These are phyloP conservation scores for Quercus parvula DNA, from an alignment of 306 rosid species.

Conservation along the genomic window DNA sequence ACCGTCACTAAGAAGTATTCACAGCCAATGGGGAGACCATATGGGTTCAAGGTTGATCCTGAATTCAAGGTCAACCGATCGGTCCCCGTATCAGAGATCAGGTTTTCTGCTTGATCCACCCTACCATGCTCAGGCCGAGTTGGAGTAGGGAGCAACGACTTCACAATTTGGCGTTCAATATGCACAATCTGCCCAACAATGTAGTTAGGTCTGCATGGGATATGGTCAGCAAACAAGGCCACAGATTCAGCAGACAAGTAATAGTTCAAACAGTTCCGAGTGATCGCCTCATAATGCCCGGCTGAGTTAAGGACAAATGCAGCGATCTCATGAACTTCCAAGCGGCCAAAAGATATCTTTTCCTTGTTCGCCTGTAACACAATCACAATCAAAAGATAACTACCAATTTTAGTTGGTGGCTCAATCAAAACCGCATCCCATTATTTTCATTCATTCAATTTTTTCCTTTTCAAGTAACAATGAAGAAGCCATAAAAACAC, in stretches of 20 bases:
- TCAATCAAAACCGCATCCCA: background rate
- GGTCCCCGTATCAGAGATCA: conserved; percentile 50
- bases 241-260: conserved; percentile 86
- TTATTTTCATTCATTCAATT: background rate
- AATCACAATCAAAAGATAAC: conserved; percentile 19
- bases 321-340: conserved; percentile 91
- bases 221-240: conserved; percentile 79
- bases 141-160: conserved; percentile 31
- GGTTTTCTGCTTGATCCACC: conserved; percentile 29
- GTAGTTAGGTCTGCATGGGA: conserved; percentile 74
- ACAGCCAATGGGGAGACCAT: conserved; percentile 92
- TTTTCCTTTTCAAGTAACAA: background rate
- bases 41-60: conserved; percentile 81
- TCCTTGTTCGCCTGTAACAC: conserved; percentile 88
- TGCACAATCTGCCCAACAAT: conserved; percentile 99
- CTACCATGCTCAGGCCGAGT: conserved; percentile 39
- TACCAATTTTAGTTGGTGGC: background rate
- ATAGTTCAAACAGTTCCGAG: conserved; percentile 73
- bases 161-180: conserved; percentile 79
- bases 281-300: conserved; percentile 90
- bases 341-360: conserved; percentile 77
- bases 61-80: conserved; percentile 90
- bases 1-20: conserved; percentile 94
- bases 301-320: conserved; percentile 76
- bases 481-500: background rate